These are phyloP conservation scores for Forsythia suspensa DNA, from an alignment of 257 asterid species.

Conservation along the genomic window DNA sequence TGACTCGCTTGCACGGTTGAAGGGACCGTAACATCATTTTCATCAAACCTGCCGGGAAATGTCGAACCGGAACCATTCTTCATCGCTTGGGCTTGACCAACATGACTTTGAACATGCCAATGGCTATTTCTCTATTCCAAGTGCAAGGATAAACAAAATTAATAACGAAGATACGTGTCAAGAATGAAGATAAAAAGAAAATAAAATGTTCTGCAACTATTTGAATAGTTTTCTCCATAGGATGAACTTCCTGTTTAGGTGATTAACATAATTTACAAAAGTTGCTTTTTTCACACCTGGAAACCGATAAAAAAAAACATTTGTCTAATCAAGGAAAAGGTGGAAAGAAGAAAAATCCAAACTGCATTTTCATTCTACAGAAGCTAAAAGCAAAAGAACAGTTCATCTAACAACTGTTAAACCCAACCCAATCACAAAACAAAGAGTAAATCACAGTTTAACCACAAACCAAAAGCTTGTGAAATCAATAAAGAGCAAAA, in stretches of 20 bases:
- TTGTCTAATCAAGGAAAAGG: background rate
- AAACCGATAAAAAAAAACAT: background rate
- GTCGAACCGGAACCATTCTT: slow-evolving; percentile 55
- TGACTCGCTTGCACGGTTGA: slow-evolving; percentile 48
- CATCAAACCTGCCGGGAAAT: slow-evolving; percentile 61
- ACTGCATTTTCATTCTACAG: background rate
- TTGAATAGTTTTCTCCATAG: no score
- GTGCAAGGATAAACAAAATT: slow-evolving; percentile 14
- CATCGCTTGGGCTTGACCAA: slow-evolving; percentile 50
- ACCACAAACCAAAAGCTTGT: background rate
- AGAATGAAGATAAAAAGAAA: slow-evolving; percentile 14
- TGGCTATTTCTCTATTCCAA: slow-evolving; percentile 80
- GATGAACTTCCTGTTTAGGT: no score
- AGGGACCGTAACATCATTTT: slow-evolving; percentile 42
- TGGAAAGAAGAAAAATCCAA: background rate
- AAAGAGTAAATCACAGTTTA: background rate
- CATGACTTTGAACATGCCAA: slow-evolving; percentile 69
- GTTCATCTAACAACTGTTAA: no score
- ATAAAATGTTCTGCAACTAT: background rate
- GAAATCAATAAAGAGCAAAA: no score
- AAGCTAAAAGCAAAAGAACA: background rate
- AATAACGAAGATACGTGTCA: slow-evolving; percentile 11
- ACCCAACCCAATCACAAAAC: background rate
- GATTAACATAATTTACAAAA: no score
- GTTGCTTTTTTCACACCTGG: no score